Evolutionary conservation across 1,139 yeast species (phyloP).

Genomic region (Saccharomycopsis crataegensis): DNA sequence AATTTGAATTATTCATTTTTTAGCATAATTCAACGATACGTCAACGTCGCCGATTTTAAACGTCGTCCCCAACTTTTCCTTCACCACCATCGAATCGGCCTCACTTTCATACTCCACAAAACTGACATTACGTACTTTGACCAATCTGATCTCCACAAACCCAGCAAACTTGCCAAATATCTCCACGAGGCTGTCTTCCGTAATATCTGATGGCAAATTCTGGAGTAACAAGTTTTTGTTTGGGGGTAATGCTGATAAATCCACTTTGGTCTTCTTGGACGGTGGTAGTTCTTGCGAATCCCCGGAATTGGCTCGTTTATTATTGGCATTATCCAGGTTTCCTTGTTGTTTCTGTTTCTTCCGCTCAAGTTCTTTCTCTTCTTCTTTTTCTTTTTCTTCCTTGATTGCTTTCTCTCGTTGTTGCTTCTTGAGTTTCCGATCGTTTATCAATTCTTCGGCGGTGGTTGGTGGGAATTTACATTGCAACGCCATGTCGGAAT

Average conservation of each 20-base stretch:
- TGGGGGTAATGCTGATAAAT: constrained; percentile 42
- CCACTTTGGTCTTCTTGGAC: constrained; percentile 25
- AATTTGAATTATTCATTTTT: constrained; percentile 29
- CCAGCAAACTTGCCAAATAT: constrained; percentile 48
- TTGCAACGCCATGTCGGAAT: constrained; percentile 40
- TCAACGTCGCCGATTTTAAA: constrained; percentile 31
- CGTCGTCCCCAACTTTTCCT: constrained; percentile 31
- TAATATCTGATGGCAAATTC: constrained; percentile 43
- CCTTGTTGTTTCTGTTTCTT: background rate
- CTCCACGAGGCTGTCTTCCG: constrained; percentile 34
- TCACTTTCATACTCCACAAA: constrained; percentile 71
- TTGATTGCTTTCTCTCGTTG: constrained; percentile 25
- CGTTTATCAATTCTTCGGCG: constrained; percentile 28
- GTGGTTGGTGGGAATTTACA: constrained; percentile 25
- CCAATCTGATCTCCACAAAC: constrained; percentile 57
- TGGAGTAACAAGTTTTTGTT: constrained; percentile 66
- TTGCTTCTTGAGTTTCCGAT: constrained; percentile 25
- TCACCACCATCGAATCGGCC: constrained; percentile 39
- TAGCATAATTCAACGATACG: constrained; percentile 43
- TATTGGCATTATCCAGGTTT: too few species aligned
- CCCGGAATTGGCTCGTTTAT: background rate
- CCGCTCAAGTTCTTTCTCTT: background rate
- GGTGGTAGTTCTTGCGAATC: constrained; percentile 17
- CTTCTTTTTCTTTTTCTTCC: constrained; percentile 14
- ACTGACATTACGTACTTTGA: constrained; percentile 62